phyloP scores from a whole-genome alignment of 2,329 filamentous ascomycete species.

The Phialophora verrucosa region DNA sequence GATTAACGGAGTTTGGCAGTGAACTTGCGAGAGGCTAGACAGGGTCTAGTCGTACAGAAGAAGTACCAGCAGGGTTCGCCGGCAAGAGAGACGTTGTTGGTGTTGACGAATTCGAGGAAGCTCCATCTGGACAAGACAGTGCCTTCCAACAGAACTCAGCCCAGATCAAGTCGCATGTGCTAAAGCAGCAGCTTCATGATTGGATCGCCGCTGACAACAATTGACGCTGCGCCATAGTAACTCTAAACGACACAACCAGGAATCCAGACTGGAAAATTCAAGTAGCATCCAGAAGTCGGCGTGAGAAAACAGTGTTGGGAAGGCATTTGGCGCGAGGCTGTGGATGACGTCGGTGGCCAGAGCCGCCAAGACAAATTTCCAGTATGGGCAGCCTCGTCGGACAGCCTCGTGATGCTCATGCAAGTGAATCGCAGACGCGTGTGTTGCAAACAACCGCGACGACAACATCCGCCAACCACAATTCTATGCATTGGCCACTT shows the following conservation, averaged over 20 bases:
- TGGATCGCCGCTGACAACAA: not conserved
- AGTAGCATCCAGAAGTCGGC: not conserved
- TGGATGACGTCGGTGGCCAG: not conserved
- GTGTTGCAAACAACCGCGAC: not conserved
- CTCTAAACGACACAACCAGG: not conserved
- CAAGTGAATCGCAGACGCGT: slow-evolving; percentile 1
- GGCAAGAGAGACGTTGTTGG: slow-evolving; percentile 7
- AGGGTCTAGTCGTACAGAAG: slow-evolving; percentile 8
- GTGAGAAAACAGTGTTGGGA: not conserved
- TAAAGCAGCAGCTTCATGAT: not conserved
- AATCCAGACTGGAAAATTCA: not conserved
- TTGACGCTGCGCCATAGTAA: not conserved
- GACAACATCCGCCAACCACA: not conserved
- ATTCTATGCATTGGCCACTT: not conserved
- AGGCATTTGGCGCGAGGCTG: not conserved
- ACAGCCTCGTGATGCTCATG: not conserved
- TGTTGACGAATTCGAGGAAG: slow-evolving; percentile 7
- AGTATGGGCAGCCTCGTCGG: slow-evolving; percentile 1
- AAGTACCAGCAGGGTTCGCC: slow-evolving; percentile 5
- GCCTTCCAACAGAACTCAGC: not conserved
- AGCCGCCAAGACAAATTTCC: not conserved
- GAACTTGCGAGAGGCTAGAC: not conserved
- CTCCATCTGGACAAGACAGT: slow-evolving; percentile 13
- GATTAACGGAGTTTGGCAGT: not conserved
- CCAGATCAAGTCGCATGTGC: not conserved